These are phyloP conservation scores for Dendryphion nanum DNA, from an alignment of 2,329 filamentous ascomycete genomes.

Conservation along the genomic window DNA sequence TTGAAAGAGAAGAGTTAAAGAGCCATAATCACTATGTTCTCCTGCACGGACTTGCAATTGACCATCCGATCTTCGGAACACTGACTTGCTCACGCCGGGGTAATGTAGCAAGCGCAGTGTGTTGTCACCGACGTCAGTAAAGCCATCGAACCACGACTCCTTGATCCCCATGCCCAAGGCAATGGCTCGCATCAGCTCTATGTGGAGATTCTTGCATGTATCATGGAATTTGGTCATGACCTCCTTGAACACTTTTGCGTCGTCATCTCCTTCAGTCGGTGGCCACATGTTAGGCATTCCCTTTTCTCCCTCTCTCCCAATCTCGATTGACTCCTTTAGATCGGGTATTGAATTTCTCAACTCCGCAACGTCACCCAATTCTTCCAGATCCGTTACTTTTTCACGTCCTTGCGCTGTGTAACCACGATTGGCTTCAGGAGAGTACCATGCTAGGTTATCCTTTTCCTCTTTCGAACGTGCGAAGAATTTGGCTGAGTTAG, in stretches of 20 bases:
- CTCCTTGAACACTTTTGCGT: slow-evolving; percentile 62
- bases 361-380: slow-evolving; percentile 35
- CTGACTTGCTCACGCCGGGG: slow-evolving; percentile 62
- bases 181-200: slow-evolving; percentile 79
- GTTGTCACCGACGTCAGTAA: slow-evolving; percentile 57
- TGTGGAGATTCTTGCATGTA: slow-evolving; percentile 72
- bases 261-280: slow-evolving; percentile 46
- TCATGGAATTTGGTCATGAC: slow-evolving; percentile 73
- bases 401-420: slow-evolving; percentile 48
- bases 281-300: slow-evolving; percentile 79
- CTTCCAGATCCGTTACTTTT: slow-evolving; percentile 38
- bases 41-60: slow-evolving; percentile 76
- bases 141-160: slow-evolving; percentile 72
- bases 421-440: slow-evolving; percentile 49
- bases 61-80: slow-evolving; percentile 65
- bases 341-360: slow-evolving; percentile 39
- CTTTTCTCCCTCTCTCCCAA: slow-evolving; percentile 59
- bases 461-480: slow-evolving; percentile 37
- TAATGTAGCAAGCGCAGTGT: slow-evolving; percentile 73
- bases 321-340: slow-evolving; percentile 61
- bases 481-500: slow-evolving; percentile 41
- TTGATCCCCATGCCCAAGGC: slow-evolving; percentile 76
- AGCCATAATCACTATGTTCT: slow-evolving; percentile 69
- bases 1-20: slow-evolving; percentile 46
- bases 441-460: slow-evolving; percentile 41